These are phyloP conservation scores for Asterochloris erici DNA, from an alignment of 139 green algal genomes.

Conservation along the genomic window DNA sequence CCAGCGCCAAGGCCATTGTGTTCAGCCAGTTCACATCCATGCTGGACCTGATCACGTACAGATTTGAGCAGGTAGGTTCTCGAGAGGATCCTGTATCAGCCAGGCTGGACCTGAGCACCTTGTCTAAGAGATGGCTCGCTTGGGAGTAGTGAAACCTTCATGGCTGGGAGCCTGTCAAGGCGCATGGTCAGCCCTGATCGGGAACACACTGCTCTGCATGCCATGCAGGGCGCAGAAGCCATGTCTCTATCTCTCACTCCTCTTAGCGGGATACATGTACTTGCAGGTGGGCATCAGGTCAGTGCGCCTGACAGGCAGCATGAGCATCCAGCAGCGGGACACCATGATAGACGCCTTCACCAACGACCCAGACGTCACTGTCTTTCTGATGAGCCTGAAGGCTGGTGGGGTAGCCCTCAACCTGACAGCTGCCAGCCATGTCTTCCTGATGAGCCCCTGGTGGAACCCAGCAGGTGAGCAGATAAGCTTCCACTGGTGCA, in stretches of 20 bases:
- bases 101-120: too few species aligned
- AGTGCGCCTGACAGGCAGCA: conserved; percentile 81
- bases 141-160: too few species aligned
- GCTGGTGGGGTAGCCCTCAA: conserved; percentile 84
- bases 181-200: too few species aligned
- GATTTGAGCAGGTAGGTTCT: conserved; percentile 64
- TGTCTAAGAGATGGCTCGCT: too few species aligned
- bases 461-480: conserved; percentile 14
- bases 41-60: conserved; percentile 79
- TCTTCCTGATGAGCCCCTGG: conserved; percentile 88
- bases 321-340: conserved; percentile 73
- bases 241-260: too few species aligned
- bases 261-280: too few species aligned
- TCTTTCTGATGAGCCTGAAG: conserved; percentile 86
- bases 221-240: too few species aligned
- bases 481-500: too few species aligned
- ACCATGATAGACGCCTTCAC: conserved; percentile 76
- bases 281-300: conserved; percentile 70
- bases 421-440: conserved; percentile 77
- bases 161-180: too few species aligned
- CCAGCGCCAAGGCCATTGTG: conserved; percentile 82
- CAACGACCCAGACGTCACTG: conserved; percentile 60
- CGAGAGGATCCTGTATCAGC: too few species aligned
- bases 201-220: too few species aligned
- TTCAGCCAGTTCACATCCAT: conserved; percentile 96